Conservation (phyloP, 2,329 filamentous ascomycete species). For the Incumbomyces delicatus region DNA sequence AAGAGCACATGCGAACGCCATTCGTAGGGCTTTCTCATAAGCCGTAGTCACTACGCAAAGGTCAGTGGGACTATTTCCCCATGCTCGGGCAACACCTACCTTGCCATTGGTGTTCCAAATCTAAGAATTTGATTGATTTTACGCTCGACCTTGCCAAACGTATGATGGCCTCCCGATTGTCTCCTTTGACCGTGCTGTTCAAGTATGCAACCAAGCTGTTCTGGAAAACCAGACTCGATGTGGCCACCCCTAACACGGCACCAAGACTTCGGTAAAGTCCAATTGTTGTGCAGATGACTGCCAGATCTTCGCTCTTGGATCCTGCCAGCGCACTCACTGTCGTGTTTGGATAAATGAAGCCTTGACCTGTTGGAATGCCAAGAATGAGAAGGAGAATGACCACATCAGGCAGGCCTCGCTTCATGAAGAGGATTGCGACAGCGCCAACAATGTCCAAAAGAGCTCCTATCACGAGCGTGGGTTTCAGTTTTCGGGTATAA, state of each 20-base stretch:
- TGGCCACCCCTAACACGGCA: constrained; percentile 16
- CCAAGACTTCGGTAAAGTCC: constrained; percentile 16
- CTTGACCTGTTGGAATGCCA: constrained; percentile 32
- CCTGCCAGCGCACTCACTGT: constrained; percentile 27
- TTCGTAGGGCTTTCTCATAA: too few relatives aligned
- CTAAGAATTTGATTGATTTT: too few relatives aligned
- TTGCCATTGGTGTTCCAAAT: too few relatives aligned
- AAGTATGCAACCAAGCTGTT: constrained; percentile 16
- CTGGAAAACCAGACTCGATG: constrained; percentile 18
- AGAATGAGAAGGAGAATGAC: constrained; percentile 32
- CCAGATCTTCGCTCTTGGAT: constrained; percentile 35
- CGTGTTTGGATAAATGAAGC: constrained; percentile 27
- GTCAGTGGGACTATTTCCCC: too few relatives aligned
- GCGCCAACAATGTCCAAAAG: constrained; percentile 29
- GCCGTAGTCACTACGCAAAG: too few relatives aligned
- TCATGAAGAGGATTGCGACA: constrained; percentile 28
- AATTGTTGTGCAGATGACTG: constrained; percentile 27
- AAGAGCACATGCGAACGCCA: too few relatives aligned
- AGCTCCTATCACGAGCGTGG: constrained; percentile 33
- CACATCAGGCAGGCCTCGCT: constrained; percentile 30
- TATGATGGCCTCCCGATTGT: not conserved
- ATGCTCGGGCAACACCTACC: too few relatives aligned
- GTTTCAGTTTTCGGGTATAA: constrained; percentile 35
- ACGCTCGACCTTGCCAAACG: too few relatives aligned
- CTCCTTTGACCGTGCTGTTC: constrained; percentile 6